Evolutionary conservation across 352 stramenopile genomes (phyloP), one percentile per base, ranked within the genome.

Genomic region (Globisporangium iwayamae): DNA sequence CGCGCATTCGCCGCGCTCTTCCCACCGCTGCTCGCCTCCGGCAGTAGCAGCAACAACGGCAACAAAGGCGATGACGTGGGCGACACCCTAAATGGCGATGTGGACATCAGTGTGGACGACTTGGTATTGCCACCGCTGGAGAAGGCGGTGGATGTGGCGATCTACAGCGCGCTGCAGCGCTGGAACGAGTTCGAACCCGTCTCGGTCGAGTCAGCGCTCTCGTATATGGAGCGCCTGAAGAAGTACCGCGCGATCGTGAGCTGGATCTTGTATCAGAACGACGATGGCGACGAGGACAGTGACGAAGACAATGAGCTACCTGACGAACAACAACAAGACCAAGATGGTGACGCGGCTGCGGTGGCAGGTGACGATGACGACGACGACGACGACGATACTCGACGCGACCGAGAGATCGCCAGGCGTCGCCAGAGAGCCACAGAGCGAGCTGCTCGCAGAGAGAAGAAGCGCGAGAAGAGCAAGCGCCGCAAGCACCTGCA

Each of bases 131-230:
- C 66, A 2, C 72, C 81, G 25, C 65, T 91, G 18, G 79, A 93
- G 53, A 73, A 81, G 20, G 70, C 79, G 18, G 76, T 93, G 34
- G 80, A 91, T 13, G 36, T 60, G 22, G 66, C 77, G 14, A 74
- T 93, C 36, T 83, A 89, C 62, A 66, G 73, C 46, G 81, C 81
- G 16, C 68, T 93, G 32, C 71, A 71, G 43, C 74, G 66, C 48
- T 93, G 83, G 83, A 93, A 93, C 63, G 69, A 72, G 43, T 62
- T 75, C 43, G 71, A 87, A 47, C 71, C 76, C 11, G 81, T 75
- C 1, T 53, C 72, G 2, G 69, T 71, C 20, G 83, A 93, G 55
- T 64, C 75, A 32, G 72, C 78, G 34, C 68, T 90, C 67, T 43
- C 69, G 10, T 90, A 89, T 63, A 62, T 73, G 16, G 78, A 91